These are phyloP conservation scores for Globisporangium orthogonon DNA, from an alignment of 352 stramenopile genomes.

Conservation along the genomic window DNA sequence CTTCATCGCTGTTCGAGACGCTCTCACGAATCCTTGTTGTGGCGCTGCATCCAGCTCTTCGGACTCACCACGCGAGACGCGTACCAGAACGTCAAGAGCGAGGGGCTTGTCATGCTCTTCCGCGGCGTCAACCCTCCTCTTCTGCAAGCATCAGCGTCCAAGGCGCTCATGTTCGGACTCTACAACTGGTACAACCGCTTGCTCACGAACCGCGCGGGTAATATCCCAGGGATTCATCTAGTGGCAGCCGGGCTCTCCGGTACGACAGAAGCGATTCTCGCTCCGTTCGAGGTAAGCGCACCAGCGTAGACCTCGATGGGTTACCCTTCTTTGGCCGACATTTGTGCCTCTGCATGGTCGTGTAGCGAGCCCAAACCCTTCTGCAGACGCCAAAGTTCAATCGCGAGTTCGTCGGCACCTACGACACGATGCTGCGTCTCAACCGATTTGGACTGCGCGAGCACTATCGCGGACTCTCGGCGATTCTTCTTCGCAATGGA, in stretches of 20 bases:
- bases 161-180: conserved; percentile 88
- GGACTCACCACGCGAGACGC: conserved; percentile 62
- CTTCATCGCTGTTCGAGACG: no score
- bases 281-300: conserved; percentile 70
- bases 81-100: conserved; percentile 57
- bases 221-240: conserved; percentile 34
- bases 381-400: conserved; percentile 88
- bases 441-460: conserved; percentile 75
- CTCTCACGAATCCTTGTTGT: background rate
- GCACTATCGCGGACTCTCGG: conserved; percentile 75
- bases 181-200: conserved; percentile 85
- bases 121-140: conserved; percentile 81
- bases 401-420: conserved; percentile 61
- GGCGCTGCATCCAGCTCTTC: conserved; percentile 31
- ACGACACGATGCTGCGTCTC: conserved; percentile 72
- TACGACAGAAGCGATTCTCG: conserved; percentile 77
- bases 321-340: no score
- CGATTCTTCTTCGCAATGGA: conserved; percentile 81
- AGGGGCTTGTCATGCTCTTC: conserved; percentile 67
- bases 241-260: conserved; percentile 61
- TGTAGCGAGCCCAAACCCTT: conserved; percentile 74
- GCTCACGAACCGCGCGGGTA: conserved; percentile 37
- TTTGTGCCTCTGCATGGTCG: no score
- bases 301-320: no score
- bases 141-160: conserved; percentile 80